A percentile compares a stretch with the other conserved stretches of the same genome.
Conservation (phyloP, 495 filamentous ascomycete genomes). For the Pyronema omphalodes region DNA sequence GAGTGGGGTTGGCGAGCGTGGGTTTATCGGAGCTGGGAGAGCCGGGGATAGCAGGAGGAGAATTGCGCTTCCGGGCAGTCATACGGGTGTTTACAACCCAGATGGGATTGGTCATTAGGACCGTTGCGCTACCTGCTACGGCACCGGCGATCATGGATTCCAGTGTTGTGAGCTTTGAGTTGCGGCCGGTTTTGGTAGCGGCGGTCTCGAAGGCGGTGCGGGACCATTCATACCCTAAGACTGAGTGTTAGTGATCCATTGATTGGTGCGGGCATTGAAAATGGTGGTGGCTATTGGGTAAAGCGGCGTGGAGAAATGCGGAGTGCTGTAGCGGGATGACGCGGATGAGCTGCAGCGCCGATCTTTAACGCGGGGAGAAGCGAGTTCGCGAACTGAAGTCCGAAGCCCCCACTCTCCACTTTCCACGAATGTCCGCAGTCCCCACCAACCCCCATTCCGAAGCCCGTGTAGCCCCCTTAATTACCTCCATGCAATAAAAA, state of each 20-base stretch:
- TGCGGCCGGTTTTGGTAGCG: conserved; percentile 52
- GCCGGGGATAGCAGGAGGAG: conserved; percentile 28
- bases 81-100: conserved; percentile 98
- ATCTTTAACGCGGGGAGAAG: too few relatives aligned
- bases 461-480: not conserved
- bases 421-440: too few relatives aligned
- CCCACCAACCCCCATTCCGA: not conserved
- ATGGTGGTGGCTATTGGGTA: too few relatives aligned
- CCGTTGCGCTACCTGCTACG: conserved; percentile 84
- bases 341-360: too few relatives aligned
- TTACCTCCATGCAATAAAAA: not conserved
- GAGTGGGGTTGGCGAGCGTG: conserved; percentile 17
- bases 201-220: conserved; percentile 73
- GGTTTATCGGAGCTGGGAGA: conserved; percentile 11
- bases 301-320: too few relatives aligned
- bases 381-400: too few relatives aligned
- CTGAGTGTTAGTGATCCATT: too few relatives aligned
- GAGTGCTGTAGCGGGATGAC: too few relatives aligned
- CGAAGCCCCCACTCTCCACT: too few relatives aligned
- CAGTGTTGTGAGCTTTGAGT: conserved; percentile 66
- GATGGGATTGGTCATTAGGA: conserved; percentile 91
- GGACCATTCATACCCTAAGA: conserved; percentile 95
- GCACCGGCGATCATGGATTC: conserved; percentile 91
- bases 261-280: too few relatives aligned
- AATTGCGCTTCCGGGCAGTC: conserved; percentile 59